phyloP scores from a whole-genome alignment of 2,329 filamentous ascomycete genomes.

The Paecilomyces niveus region DNA sequence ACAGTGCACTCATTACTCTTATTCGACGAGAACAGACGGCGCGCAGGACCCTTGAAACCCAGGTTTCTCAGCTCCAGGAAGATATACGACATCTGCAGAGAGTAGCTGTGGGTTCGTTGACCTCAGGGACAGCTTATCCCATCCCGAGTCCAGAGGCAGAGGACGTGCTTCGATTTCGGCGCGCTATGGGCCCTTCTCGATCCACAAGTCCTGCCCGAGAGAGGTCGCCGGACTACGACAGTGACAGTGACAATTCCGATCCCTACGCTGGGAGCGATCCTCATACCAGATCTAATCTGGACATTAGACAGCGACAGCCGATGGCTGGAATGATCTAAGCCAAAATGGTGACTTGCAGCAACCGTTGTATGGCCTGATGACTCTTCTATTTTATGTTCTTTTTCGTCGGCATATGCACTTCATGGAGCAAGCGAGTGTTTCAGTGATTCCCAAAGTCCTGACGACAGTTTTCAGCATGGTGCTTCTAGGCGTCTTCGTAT shows the following conservation, averaged over 20 bases:
- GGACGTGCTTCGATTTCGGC: constrained; percentile 23
- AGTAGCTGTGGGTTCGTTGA: constrained; percentile 22
- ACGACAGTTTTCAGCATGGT: neutral
- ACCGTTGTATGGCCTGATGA: neutral
- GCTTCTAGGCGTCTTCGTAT: neutral
- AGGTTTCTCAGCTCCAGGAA: constrained; percentile 35
- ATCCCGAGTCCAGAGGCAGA: constrained; percentile 23
- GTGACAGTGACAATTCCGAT: neutral
- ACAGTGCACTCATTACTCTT: constrained; percentile 39
- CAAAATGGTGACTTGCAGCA: neutral
- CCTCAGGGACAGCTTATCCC: constrained; percentile 25
- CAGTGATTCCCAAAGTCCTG: neutral
- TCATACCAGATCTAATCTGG: neutral
- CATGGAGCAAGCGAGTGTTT: neutral
- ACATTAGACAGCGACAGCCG: neutral
- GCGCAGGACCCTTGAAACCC: constrained; percentile 37
- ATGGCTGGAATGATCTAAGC: neutral
- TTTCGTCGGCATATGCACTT: neutral
- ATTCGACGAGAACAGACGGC: constrained; percentile 41
- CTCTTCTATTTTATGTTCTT: neutral
- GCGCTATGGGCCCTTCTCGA: constrained; percentile 1
- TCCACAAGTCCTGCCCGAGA: neutral
- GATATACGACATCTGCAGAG: constrained; percentile 31
- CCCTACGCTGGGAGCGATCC: neutral
- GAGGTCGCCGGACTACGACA: neutral